Percentiles rank a stretch among this genome's conserved stretches.
Conservation (phyloP, 352 stramenopile species). For the Thalassiosira hispida region DNA sequence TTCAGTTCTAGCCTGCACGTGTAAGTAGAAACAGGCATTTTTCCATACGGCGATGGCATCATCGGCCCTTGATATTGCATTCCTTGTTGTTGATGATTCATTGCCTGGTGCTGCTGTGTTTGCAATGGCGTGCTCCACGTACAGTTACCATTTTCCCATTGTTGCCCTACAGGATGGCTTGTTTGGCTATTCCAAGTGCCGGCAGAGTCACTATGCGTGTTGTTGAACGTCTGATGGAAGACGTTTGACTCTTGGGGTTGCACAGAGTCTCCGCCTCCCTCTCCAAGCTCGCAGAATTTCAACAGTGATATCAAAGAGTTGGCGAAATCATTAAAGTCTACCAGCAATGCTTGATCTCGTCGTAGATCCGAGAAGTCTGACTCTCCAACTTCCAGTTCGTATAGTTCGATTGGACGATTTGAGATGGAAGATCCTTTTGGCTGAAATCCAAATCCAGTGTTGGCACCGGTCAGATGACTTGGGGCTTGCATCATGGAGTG, state of each 20-base stretch:
- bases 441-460: background rate
- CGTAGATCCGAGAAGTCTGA: slow-evolving; percentile 54
- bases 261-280: background rate
- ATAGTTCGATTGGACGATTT: slow-evolving; percentile 45
- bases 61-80: slow-evolving; percentile 25
- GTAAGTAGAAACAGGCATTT: slow-evolving; percentile 53
- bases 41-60: slow-evolving; percentile 35
- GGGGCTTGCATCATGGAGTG: slow-evolving; percentile 19
- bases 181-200: slow-evolving; percentile 10
- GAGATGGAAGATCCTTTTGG: slow-evolving; percentile 15
- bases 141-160: slow-evolving; percentile 23
- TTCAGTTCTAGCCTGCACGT: slow-evolving; percentile 53
- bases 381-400: slow-evolving; percentile 63
- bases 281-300: slow-evolving; percentile 44
- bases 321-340: slow-evolving; percentile 64
- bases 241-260: slow-evolving; percentile 3
- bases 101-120: background rate
- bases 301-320: slow-evolving; percentile 59
- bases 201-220: background rate
- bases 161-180: background rate
- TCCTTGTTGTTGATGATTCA: slow-evolving; percentile 6
- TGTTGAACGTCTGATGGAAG: background rate
- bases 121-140: slow-evolving; percentile 31
- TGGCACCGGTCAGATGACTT: slow-evolving; percentile 8
- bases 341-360: slow-evolving; percentile 58